These are phyloP conservation scores for Monoraphidium neglectum DNA, from an alignment of 139 green algal genomes.

Conservation along the genomic window DNA sequence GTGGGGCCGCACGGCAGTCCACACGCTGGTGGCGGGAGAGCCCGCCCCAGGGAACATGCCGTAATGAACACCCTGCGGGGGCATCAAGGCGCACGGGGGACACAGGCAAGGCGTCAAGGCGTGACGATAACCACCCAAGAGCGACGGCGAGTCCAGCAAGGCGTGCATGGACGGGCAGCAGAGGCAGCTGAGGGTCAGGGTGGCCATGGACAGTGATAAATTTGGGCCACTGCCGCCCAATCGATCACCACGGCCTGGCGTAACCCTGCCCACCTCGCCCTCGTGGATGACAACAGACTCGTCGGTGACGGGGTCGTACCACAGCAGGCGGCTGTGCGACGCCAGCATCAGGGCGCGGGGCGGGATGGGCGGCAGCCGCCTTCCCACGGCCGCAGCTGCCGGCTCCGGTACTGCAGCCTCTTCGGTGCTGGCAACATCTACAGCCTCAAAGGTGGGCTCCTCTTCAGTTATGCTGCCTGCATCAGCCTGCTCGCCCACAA, in stretches of 20 bases:
- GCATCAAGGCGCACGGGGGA: no score
- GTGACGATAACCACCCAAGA: no score
- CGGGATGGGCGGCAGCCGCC: neutral
- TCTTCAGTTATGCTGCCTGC: no score
- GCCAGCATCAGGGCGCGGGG: slow-evolving; percentile 52
- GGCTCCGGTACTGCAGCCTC: no score
- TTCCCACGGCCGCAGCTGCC: no score
- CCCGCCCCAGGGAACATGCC: slow-evolving; percentile 60
- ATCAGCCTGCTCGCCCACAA: no score
- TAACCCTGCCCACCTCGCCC: slow-evolving; percentile 47
- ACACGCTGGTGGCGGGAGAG: slow-evolving; percentile 34
- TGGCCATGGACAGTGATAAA: no score
- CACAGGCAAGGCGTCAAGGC: no score
- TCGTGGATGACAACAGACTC: slow-evolving; percentile 63
- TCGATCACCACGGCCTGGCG: neutral
- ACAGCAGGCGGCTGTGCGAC: slow-evolving; percentile 64
- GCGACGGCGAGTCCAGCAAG: neutral
- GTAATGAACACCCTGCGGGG: slow-evolving; percentile 69
- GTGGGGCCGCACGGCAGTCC: slow-evolving; percentile 71
- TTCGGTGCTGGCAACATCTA: no score
- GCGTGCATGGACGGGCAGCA: neutral
- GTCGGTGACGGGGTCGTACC: slow-evolving; percentile 61
- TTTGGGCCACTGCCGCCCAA: neutral
- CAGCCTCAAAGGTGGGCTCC: no score
- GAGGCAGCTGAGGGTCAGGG: no score